Conservation (phyloP, 768 basidiomycete species). For the Hysterangium stoloniferum region DNA sequence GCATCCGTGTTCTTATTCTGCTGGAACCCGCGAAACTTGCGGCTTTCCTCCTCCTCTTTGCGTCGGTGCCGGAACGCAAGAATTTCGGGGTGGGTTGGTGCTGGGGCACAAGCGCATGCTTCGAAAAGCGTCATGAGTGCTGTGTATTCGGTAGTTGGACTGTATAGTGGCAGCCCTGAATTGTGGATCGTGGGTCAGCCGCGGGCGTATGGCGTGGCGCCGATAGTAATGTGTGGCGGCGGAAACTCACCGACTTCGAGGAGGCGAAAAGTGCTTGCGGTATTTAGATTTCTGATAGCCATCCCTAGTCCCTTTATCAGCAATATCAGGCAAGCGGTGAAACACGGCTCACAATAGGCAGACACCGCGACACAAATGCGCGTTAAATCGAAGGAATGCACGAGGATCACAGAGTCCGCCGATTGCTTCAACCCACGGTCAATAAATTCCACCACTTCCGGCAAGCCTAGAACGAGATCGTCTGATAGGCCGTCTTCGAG, state of each 20-base stretch:
- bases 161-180: constrained; percentile 8
- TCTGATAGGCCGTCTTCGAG: constrained; percentile 8
- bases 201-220: neutral
- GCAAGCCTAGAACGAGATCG: constrained; percentile 4
- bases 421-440: constrained; percentile 3
- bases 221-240: neutral
- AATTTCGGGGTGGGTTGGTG: constrained; percentile 8
- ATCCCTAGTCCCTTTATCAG: constrained; percentile 1
- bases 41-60: constrained; percentile 8
- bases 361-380: constrained; percentile 3
- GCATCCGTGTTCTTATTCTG: constrained; percentile 1
- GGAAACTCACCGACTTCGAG: constrained; percentile 8
- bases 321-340: neutral
- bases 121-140: constrained; percentile 6
- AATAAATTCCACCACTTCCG: constrained; percentile 9
- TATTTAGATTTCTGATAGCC: constrained; percentile 1
- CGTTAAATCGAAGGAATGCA: constrained; percentile 10
- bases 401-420: neutral
- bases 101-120: constrained; percentile 2
- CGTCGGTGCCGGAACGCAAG: neutral
- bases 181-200: neutral
- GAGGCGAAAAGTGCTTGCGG: constrained; percentile 5
- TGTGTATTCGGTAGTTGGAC: constrained; percentile 10
- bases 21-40: neutral
- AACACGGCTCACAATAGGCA: constrained; percentile 7